These are phyloP conservation scores for Lichtheimia hyalospora DNA, from an alignment of 371 early-diverging fungal species.

Conservation along the genomic window DNA sequence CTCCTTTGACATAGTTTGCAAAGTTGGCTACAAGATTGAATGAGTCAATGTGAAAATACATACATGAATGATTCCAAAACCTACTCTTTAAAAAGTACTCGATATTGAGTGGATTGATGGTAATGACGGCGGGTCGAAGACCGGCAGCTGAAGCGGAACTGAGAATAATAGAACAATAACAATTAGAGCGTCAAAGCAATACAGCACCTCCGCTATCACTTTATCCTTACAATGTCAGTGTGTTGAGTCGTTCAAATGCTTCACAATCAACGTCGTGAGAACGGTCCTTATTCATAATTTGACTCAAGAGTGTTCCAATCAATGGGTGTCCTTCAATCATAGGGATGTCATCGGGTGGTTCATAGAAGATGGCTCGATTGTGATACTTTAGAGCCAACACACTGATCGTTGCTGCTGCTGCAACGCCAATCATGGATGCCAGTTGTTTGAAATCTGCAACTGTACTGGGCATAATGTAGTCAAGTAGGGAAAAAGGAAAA, in stretches of 20 bases:
- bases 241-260: slow-evolving; percentile 12
- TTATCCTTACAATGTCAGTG: slow-evolving; percentile 12
- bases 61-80: not conserved
- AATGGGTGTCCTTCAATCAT: slow-evolving; percentile 20
- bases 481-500: too few relatives aligned
- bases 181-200: too few relatives aligned
- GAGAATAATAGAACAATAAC: not conserved
- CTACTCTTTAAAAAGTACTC: slow-evolving; percentile 29
- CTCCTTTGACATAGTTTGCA: slow-evolving; percentile 35
- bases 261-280: slow-evolving; percentile 21
- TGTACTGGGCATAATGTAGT: too few relatives aligned
- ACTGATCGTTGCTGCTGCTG: slow-evolving; percentile 20
- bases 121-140: slow-evolving; percentile 16
- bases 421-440: slow-evolving; percentile 5
- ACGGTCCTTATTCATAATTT: slow-evolving; percentile 11
- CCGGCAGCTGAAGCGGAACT: slow-evolving; percentile 18
- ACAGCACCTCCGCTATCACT: too few relatives aligned
- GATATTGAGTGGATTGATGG: slow-evolving; percentile 23
- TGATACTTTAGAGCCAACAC: slow-evolving; percentile 20
- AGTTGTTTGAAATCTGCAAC: too few relatives aligned
- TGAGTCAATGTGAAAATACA: not conserved
- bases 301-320: slow-evolving; percentile 18
- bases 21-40: slow-evolving; percentile 23
- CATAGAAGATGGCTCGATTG: slow-evolving; percentile 32
- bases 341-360: slow-evolving; percentile 11